Evolutionary conservation across 148 eudicot species (phyloP), one percentile per base, ranked within the genome.

Genomic region (Rhododendron vialii): DNA sequence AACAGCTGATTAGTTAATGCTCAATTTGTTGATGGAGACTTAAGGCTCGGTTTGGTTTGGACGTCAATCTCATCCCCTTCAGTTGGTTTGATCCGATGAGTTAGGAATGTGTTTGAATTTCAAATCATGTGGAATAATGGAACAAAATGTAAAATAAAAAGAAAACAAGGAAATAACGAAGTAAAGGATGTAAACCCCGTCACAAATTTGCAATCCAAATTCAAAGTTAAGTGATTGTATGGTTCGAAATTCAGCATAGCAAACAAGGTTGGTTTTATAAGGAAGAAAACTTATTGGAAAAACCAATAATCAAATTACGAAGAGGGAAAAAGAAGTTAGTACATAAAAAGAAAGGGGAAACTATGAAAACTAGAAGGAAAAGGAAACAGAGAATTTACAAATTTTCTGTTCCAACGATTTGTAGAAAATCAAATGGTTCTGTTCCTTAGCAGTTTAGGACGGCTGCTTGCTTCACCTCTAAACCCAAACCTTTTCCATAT

Each of bases 371-470:
- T 4, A 73, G 18, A 12, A 28, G 2, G 9, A 65, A 5, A 7
- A 65, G 12, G 1, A 13, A 3, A 71, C 18, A 30, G 7, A 28
- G 18, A 79, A 79, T 4, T 26, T 50, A 50, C 61, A 12, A 24
- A 43, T 45, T 48, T n/a, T n/a, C 51, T 48, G 61, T 17, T 79
- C 82, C 51, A 84, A 75, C 59, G 9, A 20, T 6, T 5, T 2
- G 51, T 2, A 45, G 12, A 28, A 5, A 8, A 26, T 43, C 26
- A 67, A 26, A 83, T 48, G 10, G 78, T 67, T 9, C 55, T 17
- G 78, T 26, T 83, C 74, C 85, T 83, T 45, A n/a, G 41, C 41
- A 83, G 33, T 69, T 83, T 43, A 26, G 78, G 85, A 69, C 17
- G 13, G 26, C 11, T 83, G 74, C 28, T 26, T 12, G 75, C 84